These are phyloP conservation scores for Puccinellia tenuiflora DNA, from an alignment of 176 grass and related monocot species.

Conservation along the genomic window DNA sequence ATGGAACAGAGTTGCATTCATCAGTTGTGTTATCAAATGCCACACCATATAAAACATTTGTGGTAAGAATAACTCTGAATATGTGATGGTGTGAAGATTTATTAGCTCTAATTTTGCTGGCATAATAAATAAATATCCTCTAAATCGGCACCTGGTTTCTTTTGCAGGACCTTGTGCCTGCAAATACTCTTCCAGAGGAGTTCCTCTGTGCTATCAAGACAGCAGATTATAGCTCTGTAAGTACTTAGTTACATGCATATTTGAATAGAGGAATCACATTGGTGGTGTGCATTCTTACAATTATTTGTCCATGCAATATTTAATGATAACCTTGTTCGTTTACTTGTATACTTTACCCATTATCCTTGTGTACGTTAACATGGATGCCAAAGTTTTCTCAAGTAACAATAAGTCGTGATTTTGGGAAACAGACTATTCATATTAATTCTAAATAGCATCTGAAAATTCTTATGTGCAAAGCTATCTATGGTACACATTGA, in stretches of 20 bases:
- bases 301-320: neutral
- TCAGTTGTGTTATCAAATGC: constrained; percentile 90
- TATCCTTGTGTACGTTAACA: neutral
- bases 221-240: constrained; percentile 98
- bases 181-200: constrained; percentile 54
- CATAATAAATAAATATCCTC: constrained; percentile 7
- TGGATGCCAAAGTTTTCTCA: neutral
- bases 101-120: constrained; percentile 8
- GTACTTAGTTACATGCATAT: constrained; percentile 21
- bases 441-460: constrained; percentile 1
- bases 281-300: neutral
- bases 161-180: constrained; percentile 74
- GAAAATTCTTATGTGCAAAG: neutral
- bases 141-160: constrained; percentile 15
- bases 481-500: neutral
- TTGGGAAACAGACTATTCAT: neutral
- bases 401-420: neutral
- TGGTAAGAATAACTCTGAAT: constrained; percentile 54
- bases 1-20: constrained; percentile 82
- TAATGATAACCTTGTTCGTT: neutral
- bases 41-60: constrained; percentile 88
- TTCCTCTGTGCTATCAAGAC: constrained; percentile 76
- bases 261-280: neutral
- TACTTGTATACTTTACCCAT: neutral
- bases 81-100: constrained; percentile 18